phyloP scores from a whole-genome alignment of 345 rosid species.

The Draba incana region DNA sequence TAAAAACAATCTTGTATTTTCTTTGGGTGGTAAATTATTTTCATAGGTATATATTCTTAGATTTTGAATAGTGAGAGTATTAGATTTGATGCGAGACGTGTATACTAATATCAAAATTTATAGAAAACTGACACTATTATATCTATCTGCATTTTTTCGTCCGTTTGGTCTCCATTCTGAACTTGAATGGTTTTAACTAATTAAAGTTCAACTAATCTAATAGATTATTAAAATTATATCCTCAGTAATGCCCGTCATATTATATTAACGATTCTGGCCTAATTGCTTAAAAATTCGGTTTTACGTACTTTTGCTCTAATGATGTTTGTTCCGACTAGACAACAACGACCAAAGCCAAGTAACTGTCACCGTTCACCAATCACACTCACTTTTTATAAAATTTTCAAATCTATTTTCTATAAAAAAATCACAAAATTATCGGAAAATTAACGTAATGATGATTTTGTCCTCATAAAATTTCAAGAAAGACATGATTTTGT shows the following conservation, averaged over 20 bases:
- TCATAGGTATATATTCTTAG: too few relatives aligned
- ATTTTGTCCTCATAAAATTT: background rate
- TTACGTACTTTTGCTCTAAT: background rate
- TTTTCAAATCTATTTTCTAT: background rate
- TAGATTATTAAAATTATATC: too few relatives aligned
- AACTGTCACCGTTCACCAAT: constrained; percentile 25
- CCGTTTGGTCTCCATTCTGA: too few relatives aligned
- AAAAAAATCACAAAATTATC: background rate
- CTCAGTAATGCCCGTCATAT: background rate
- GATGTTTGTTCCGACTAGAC: constrained; percentile 27
- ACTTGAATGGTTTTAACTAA: background rate
- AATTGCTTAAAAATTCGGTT: background rate
- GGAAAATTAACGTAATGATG: background rate
- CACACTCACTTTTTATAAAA: background rate
- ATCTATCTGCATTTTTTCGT: too few relatives aligned
- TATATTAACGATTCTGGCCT: background rate
- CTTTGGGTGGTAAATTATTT: too few relatives aligned
- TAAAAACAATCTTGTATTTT: too few relatives aligned
- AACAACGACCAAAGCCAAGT: constrained; percentile 18
- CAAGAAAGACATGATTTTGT: too few relatives aligned
- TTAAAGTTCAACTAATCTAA: background rate
- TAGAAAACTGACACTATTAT: too few relatives aligned
- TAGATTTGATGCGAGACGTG: too few relatives aligned
- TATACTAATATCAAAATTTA: too few relatives aligned
- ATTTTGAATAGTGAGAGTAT: too few relatives aligned